Evolutionary conservation across 768 basidiomycete genomes (phyloP), one percentile per base, ranked within the genome.

Genomic region (Rhodocollybia butyracea): DNA sequence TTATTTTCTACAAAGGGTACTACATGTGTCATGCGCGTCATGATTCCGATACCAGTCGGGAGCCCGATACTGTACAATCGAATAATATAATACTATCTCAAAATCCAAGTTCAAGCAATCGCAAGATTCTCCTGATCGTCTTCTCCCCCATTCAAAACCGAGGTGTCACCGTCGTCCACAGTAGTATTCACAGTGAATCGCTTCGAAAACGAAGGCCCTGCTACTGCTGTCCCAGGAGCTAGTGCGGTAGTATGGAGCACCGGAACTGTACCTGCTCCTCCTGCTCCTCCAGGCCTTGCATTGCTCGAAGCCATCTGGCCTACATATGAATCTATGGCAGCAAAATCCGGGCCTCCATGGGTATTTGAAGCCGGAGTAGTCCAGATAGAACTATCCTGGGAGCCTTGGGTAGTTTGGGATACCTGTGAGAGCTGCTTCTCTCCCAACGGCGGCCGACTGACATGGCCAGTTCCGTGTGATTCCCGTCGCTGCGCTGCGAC

Each of bases 401-500:
- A 50, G 11, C 36, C 22, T 15, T 50, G 48, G 5, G 8, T 22
- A 3, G 43, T 24, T 45, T 45, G 43, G 2, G 45, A 29, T 2
- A 24, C 21, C n/a, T n/a, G n/a, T n/a, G n/a, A n/a, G n/a, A n/a
- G n/a, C n/a, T 39, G 48, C 13, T 53, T 53, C n/a, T 53, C 51
- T 17, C 22, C 15, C 26, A 43, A 26, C 19, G 30, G 29, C 6
- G 39, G 36, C 30, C 40, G 36, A 15, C 17, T 17, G 30, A 29
- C 43, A 29, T 29, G 51, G 26, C 51, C 41, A 17, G 51, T 53
- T 26, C 51, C 51, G 21, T 53, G 26, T 4, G 38, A 29, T 34
- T 53, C 51, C 12, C 51, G 34, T 10, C 51, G 38, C 24, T 53
- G 38, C n/a, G 51, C 36, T 10, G 51, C 51, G 10, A 53, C 51